Evolutionary conservation across 2,329 filamentous ascomycete species (phyloP), one percentile per base, ranked within the genome.

Genomic region (Fusarium aywerte): DNA sequence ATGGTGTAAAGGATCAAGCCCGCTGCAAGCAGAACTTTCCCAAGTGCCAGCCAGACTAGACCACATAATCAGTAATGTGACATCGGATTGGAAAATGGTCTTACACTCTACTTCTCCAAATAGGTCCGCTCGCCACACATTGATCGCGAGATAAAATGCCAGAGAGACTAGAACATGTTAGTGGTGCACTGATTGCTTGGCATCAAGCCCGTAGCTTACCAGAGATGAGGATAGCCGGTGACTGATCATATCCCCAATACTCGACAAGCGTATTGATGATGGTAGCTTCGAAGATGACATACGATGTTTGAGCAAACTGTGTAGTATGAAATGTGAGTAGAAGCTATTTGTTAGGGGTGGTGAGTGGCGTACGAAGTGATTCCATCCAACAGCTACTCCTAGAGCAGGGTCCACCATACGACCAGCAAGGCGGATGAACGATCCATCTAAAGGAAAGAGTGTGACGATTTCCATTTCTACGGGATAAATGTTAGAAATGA

Each of bases 1-100:
- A 94, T 89, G 9, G 91, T 92, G 78, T 90, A 93, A 67, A 83
- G 77, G 73, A 92, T 88, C 50, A 92, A 79, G n/a, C 87, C 86
- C 60, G 88, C 79, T 67, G 90, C 89, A 38, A 91, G 81, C 9
- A 91, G 73, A 23, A 90, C 82, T 74, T 91, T 90, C 58, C 87
- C 87, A 20, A 76, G 77, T 5, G 84, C 83, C 4, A 88, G 78
- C 83, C 83, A 88, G 71, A 93, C 48, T 51, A 18, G 4, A 6
- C 1, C 13, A 3, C 3, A n/a, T 4, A 11, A 33, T 51, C 20
- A 40, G 25, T 9, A n/a, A n/a, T 1, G 4, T 5, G 15, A 2
- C 1, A n/a, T 12, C 7, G 8, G 11, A 7, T n/a, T 12, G 18
- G 13, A 2, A 10, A 27, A 10, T 10, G 6, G 13, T 38, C 48